Evolutionary conservation across 2,329 filamentous ascomycete species (phyloP), one percentile per base, ranked within the genome.

Genomic region (Botrytis medusae): DNA sequence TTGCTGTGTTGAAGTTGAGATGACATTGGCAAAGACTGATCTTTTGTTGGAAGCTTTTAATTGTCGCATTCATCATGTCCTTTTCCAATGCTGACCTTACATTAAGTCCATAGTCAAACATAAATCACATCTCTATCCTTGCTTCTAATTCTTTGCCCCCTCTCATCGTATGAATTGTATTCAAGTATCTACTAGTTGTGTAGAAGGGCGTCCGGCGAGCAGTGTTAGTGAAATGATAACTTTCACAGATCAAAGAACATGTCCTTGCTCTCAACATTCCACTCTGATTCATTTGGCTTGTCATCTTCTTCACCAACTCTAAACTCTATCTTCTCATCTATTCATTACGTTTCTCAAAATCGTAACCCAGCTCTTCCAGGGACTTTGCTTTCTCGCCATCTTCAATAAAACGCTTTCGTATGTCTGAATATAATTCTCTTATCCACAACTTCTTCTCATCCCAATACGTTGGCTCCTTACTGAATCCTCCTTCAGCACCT

Each of bases 401-500:
- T 75, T 87, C 84, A 73, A 91, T 87, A 80, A 96, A 98, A 44
- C 87, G 88, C 77, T 90, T 87, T 81, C 93, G 92, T 51, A 95
- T 92, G 20, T 90, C 85, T 0, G 87, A 85, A 77, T 92, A 92
- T 5, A 90, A 85, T 73, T 87, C 86, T 29, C 95, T 86, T 79
- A 92, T 87, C 93, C 93, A 97, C 70, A 89, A 88, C 77, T 92
- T 84, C 81, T 90, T 88, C 64, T 89, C 87, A 14, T 87, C 86
- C 94, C 95, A 98, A 40, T 83, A 83, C 4, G 91, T 91, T 42
- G 93, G 91, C 76, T 86, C 82, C 81, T 94, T 95, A 2, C 91
- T 91, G 32, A 77, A 74, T 22, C 83, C 75, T 78, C 85, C 12
- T 8, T 67, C 64, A 0, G 84, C 79, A n/a, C 87, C 86, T 88